These are phyloP conservation scores for Suillus subalutaceus DNA, from an alignment of 768 basidiomycete species.

Conservation along the genomic window DNA sequence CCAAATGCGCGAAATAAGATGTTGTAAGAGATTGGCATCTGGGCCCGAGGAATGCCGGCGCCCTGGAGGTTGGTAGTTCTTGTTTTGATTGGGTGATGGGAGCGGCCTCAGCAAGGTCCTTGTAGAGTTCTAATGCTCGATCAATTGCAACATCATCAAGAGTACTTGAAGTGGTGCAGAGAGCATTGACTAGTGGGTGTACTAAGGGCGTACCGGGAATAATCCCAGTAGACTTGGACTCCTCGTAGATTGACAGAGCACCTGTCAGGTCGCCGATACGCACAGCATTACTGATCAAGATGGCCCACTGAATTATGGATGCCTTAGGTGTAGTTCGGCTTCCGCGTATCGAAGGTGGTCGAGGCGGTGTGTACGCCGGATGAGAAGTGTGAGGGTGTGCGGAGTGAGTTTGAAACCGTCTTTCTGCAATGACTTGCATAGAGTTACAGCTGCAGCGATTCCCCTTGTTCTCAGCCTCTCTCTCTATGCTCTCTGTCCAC, in stretches of 20 bases:
- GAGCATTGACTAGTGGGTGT: conserved; percentile 53
- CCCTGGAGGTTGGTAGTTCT: conserved; percentile 15
- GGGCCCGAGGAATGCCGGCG: conserved; percentile 45
- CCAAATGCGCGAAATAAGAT: conserved; percentile 52
- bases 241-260: conserved; percentile 54
- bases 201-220: conserved; percentile 53
- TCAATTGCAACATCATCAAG: conserved; percentile 49
- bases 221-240: conserved; percentile 46
- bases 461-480: conserved; percentile 36
- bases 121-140: conserved; percentile 56
- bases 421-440: conserved; percentile 36
- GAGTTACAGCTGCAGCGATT: conserved; percentile 35
- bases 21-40: conserved; percentile 56
- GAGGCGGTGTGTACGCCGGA: conserved; percentile 43
- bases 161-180: conserved; percentile 45
- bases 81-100: conserved; percentile 26
- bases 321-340: conserved; percentile 42
- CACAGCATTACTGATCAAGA: conserved; percentile 55
- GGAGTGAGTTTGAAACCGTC: conserved; percentile 36
- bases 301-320: conserved; percentile 52
- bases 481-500: conserved; percentile 33
- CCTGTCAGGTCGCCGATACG: conserved; percentile 38
- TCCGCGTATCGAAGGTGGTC: conserved; percentile 48
- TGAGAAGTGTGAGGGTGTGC: conserved; percentile 42
- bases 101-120: conserved; percentile 42